Percentiles rank a stretch among this genome's conserved stretches.
Conservation (phyloP, 495 filamentous ascomycete species). For the Aspergillus baeticus region DNA sequence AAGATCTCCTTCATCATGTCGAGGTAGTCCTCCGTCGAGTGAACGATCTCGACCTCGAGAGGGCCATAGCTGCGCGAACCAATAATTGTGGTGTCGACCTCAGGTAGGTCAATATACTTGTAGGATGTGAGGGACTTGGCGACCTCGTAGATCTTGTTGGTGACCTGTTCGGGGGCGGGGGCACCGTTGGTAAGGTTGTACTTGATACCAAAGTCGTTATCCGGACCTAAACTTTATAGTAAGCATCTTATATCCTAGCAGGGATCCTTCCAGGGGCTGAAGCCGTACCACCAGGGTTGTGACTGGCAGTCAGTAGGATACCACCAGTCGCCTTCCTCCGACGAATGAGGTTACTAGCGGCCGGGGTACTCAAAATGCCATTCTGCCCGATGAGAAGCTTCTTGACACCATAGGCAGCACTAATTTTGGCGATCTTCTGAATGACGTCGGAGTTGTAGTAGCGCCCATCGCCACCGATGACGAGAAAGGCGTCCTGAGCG, state of each 20-base stretch:
- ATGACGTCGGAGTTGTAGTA: slow-evolving; percentile 97
- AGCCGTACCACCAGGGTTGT: slow-evolving; percentile 92
- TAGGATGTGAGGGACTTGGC: slow-evolving; percentile 87
- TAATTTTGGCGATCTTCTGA: slow-evolving; percentile 95
- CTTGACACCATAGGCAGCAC: slow-evolving; percentile 96
- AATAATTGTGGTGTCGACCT: slow-evolving; percentile 79
- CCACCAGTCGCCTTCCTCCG: slow-evolving; percentile 92
- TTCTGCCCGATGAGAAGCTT: slow-evolving; percentile 95
- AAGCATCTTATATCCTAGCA: too few species aligned
- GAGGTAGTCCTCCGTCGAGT: slow-evolving; percentile 88
- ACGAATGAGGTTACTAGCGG: slow-evolving; percentile 91
- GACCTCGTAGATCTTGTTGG: slow-evolving; percentile 93
- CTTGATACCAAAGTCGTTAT: slow-evolving; percentile 97
- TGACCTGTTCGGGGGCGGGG: slow-evolving; percentile 90
- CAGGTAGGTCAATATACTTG: slow-evolving; percentile 84
- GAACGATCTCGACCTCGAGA: slow-evolving; percentile 92
- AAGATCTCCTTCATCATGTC: slow-evolving; percentile 97
- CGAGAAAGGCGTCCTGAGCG: slow-evolving; percentile 79
- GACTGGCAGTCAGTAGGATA: slow-evolving; percentile 93
- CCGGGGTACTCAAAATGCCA: slow-evolving; percentile 94
- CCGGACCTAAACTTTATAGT: too few species aligned
- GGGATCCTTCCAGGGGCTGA: neutral
- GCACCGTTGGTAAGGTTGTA: slow-evolving; percentile 97
- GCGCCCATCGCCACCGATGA: slow-evolving; percentile 96
- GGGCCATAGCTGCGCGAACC: slow-evolving; percentile 79